Evolutionary conservation across 2,329 filamentous ascomycete genomes (phyloP).

Genomic region (Talaromyces pinophilus): DNA sequence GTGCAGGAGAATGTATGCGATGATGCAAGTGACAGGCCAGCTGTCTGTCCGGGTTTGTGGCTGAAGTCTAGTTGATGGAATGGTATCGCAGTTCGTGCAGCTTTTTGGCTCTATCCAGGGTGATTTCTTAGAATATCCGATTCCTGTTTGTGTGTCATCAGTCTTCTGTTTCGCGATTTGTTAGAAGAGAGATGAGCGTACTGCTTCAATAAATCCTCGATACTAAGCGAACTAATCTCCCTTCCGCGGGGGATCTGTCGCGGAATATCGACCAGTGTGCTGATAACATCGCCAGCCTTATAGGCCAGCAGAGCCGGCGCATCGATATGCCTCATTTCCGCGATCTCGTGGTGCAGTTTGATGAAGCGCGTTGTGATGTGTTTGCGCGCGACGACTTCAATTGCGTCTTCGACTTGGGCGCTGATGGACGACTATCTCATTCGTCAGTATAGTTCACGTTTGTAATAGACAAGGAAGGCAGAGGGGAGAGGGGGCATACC

Average conservation of each 20-base stretch:
- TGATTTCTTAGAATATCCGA: constrained; percentile 15
- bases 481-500: constrained; percentile 56
- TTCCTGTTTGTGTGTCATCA: constrained; percentile 12
- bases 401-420: constrained; percentile 72
- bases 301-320: constrained; percentile 90
- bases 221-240: constrained; percentile 52
- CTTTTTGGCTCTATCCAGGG: neutral
- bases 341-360: constrained; percentile 86
- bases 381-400: constrained; percentile 71
- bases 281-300: constrained; percentile 84
- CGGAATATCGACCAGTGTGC: constrained; percentile 82
- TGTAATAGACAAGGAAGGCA: neutral
- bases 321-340: constrained; percentile 87
- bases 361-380: constrained; percentile 79
- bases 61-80: neutral
- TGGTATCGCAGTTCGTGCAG: neutral
- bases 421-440: constrained; percentile 71
- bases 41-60: neutral
- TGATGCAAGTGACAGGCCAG: constrained; percentile 1
- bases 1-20: constrained; percentile 11
- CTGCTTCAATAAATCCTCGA: constrained; percentile 61
- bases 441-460: constrained; percentile 8
- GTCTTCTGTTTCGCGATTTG: neutral
- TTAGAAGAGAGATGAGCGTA: constrained; percentile 30
- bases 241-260: constrained; percentile 72